Percentiles rank a stretch among this genome's conserved stretches.
These are phyloP conservation scores for Kodamaea leandrae DNA, from an alignment of 805 yeast genomes.

Conservation along the genomic window DNA sequence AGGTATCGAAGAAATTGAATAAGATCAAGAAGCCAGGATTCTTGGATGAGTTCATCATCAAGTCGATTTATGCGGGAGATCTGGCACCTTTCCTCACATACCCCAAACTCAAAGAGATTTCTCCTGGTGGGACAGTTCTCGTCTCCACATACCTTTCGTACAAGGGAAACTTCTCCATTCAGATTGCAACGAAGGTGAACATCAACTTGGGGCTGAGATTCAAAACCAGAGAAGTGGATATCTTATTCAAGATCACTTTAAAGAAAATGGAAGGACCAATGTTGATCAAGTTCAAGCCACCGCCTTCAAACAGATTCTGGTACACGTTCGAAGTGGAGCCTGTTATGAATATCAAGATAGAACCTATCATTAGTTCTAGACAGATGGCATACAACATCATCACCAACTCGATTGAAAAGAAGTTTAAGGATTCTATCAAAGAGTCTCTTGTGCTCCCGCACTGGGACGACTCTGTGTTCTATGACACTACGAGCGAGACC, in stretches of 20 bases:
- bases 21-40: constrained; percentile 86
- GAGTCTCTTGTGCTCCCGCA: constrained; percentile 81
- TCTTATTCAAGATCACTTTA: constrained; percentile 67
- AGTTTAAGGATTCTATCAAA: constrained; percentile 72
- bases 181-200: constrained; percentile 76
- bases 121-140: constrained; percentile 76
- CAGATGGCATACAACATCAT: constrained; percentile 75
- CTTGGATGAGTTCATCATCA: constrained; percentile 76
- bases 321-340: constrained; percentile 84
- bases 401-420: constrained; percentile 75
- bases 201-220: constrained; percentile 74
- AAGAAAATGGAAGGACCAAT: constrained; percentile 72
- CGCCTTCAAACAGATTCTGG: constrained; percentile 91
- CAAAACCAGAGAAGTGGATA: constrained; percentile 70
- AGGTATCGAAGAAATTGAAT: constrained; percentile 67
- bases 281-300: constrained; percentile 70
- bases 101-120: constrained; percentile 64
- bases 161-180: constrained; percentile 71
- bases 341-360: constrained; percentile 66
- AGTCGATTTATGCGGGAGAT: constrained; percentile 69
- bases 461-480: constrained; percentile 84
- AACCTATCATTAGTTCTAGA: constrained; percentile 87
- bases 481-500: constrained; percentile 60
- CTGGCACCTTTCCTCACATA: constrained; percentile 77
- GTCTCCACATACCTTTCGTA: constrained; percentile 63